phyloP scores from a whole-genome alignment of 2,329 filamentous ascomycete genomes.

The Blastomyces silverae region DNA sequence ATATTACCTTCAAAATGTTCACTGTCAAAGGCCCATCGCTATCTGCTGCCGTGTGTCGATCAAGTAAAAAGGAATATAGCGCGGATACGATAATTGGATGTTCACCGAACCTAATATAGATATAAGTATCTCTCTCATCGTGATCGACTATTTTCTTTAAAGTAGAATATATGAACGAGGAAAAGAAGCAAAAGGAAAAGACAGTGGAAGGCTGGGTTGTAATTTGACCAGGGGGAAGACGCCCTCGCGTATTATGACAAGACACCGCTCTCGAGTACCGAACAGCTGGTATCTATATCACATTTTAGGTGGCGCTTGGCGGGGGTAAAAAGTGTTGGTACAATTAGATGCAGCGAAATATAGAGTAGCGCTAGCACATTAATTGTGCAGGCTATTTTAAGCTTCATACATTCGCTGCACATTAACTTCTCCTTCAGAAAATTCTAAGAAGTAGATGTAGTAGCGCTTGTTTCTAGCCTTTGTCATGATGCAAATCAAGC shows the following conservation, averaged over 20 bases:
- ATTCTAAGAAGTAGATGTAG: constrained; percentile 16
- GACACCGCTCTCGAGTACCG: not conserved
- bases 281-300: not conserved
- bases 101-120: constrained; percentile 43
- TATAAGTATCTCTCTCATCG: constrained; percentile 22
- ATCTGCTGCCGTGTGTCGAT: constrained; percentile 45
- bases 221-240: not conserved
- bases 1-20: constrained; percentile 42
- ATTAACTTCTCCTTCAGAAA: not conserved
- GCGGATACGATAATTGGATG: constrained; percentile 44
- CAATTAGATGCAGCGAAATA: constrained; percentile 13
- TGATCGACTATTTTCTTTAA: not conserved
- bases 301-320: not conserved
- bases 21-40: constrained; percentile 41
- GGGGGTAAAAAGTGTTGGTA: not conserved
- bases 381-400: constrained; percentile 14
- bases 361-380: constrained; percentile 11
- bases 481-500: constrained; percentile 21
- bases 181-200: not conserved
- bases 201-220: not conserved
- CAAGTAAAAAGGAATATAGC: constrained; percentile 45
- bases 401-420: constrained; percentile 14
- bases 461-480: constrained; percentile 29
- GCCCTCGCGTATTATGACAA: not conserved
- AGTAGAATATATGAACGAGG: not conserved